Evolutionary conservation across 768 basidiomycete genomes (phyloP), one percentile per base, ranked within the genome.

Genomic region (Paxillus ammoniavirescens): DNA sequence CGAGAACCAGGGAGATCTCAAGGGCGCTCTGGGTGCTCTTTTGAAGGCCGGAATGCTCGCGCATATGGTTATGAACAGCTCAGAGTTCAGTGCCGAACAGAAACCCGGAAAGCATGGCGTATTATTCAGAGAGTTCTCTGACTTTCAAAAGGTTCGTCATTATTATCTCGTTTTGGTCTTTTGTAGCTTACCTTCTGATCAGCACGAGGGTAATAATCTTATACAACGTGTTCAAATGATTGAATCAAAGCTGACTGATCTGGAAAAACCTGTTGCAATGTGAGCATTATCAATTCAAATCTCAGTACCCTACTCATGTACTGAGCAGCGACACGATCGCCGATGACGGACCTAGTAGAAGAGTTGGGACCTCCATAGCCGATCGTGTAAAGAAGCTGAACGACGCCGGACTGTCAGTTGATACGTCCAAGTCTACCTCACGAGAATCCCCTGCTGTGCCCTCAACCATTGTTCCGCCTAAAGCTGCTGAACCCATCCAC

Each of bases 361-460:
- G 77, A 55, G 61, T 79, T 2, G 86, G 83, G n/a, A 83, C 77
- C 6, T 85, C 82, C 47, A 91, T 96, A 54, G 87, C 88, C 23
- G 92, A 93, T 72, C 82, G 93, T 47, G 78, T 93, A 72, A 83
- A 80, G 59, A 83, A 87, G 14, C 71, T 96, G 17, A 80, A 86
- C 64, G 83, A 82, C 54, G 84, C 81, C 44, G 93, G 93, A 1
- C 69, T 94, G 64, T 73, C 78, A 10, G 77, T 84, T 15, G 75
- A 78, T 26, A 73, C 78, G 14, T 70, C 78, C 12, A 89, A 87
- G 66, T 79, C 82, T 36, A 65, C 78, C 47, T 82, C 85, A 41
- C 82, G 80, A 54, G 83, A 85, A 60, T 54, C 77, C 9, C 64
- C 78, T 35, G 67, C 69, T 47, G 59, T 72, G 30, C 74, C 79